Base-by-base conservation (phyloP, 345 rosid genomes). In the Sonneratia caseolaris region DNA sequence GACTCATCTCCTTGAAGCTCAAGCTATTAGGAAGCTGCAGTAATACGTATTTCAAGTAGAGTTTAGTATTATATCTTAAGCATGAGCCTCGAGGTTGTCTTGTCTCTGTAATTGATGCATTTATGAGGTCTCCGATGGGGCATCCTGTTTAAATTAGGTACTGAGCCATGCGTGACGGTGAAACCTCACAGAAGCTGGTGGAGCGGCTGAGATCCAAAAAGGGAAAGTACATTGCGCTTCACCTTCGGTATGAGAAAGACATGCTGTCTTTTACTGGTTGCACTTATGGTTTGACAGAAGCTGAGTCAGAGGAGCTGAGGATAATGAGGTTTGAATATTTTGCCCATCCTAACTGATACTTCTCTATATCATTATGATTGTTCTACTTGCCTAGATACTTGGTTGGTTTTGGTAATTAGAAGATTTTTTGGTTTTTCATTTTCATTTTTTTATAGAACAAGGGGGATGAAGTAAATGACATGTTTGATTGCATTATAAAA, bases 231-330 rank as follows among this genome's bases (percentile, higher is more conserved):
- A 87, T 95, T 74, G 93, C 97, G 70, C 92, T 95, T 86, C 99
- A 95, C 77, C 83, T 92, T 62, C 82, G 99, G 82, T 95, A 91
- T 68, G 97, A 95, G 84, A 91, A 90, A 82, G 99, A 92, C 82
- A 92, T 95, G 95, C 86, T 95, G 66, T 84, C 99, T 71, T 95
- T 95, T 80, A 95, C 97, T 49, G 97, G 97, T 43, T 95, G 99
- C 74, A 86, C 93, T 27, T 87, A 87, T 72, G 96, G 97, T 68
- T 84, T 95, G 75, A 87, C 90, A 69, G 81, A 88, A 76, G 81
- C 82, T 43, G 97, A 95, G 79, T 87, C 99, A 43, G 89, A 87
- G 76, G 97, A 89, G 81, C 89, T 95, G 72, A 82, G 79, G 73
- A 77, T 85, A 42, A 86, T 95, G 96, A 81, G 99, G 99, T 92